Conservation (phyloP, 768 basidiomycete genomes). For the Cyclocybe aegerita region DNA sequence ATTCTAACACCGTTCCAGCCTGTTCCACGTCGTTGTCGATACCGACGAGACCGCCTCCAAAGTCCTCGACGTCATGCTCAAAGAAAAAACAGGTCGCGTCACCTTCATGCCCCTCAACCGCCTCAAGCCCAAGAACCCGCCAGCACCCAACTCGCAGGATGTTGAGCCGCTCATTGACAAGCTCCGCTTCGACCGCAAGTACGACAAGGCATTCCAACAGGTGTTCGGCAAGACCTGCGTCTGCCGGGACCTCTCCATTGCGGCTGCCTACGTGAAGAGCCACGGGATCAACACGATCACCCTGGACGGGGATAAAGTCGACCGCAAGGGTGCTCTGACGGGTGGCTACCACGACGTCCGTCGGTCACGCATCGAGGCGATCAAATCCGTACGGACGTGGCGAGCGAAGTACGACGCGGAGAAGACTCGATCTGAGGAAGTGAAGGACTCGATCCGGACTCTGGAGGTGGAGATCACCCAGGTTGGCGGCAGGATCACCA, state of each 20-base stretch:
- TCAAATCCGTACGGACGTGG: constrained; percentile 78
- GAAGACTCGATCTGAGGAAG: constrained; percentile 63
- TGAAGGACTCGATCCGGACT: constrained; percentile 64
- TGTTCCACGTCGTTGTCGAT: constrained; percentile 98
- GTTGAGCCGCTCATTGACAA: constrained; percentile 83
- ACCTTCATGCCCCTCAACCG: constrained; percentile 99
- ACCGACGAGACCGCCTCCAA: constrained; percentile 86
- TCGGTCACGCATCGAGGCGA: constrained; percentile 85
- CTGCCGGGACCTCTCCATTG: constrained; percentile 88
- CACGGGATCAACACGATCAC: constrained; percentile 97
- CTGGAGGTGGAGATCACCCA: constrained; percentile 84
- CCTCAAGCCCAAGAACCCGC: constrained; percentile 67
- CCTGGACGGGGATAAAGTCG: constrained; percentile 95
- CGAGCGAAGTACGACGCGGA: constrained; percentile 68
- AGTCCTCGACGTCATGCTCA: constrained; percentile 92
- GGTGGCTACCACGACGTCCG: constrained; percentile 96
- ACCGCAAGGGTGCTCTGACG: constrained; percentile 92
- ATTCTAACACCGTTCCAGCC: constrained; percentile 40
- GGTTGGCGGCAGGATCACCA: constrained; percentile 69
- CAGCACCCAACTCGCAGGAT: constrained; percentile 69
- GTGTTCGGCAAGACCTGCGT: constrained; percentile 98
- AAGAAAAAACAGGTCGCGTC: constrained; percentile 90
- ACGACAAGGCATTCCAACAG: constrained; percentile 81
- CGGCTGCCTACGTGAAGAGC: constrained; percentile 91
- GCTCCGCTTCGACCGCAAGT: constrained; percentile 68